Conservation (phyloP, 345 rosid genomes). For the Erucastrum elatum region DNA sequence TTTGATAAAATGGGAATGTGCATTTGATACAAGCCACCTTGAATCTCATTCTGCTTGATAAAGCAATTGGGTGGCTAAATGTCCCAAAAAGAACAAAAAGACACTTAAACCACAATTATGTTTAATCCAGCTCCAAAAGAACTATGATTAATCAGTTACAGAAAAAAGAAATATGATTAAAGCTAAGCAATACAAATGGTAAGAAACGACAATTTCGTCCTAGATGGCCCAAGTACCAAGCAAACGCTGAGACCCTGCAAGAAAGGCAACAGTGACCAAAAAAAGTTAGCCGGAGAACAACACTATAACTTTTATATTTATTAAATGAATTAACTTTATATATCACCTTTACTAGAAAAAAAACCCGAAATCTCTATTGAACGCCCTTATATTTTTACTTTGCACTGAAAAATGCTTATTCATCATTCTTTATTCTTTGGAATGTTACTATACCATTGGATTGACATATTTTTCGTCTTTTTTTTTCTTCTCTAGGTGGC, state of each 20-base stretch:
- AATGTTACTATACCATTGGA: slow-evolving; percentile 3
- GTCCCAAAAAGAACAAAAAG: neutral
- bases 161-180: no score
- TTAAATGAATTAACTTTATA: neutral
- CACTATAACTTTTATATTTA: neutral
- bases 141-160: neutral
- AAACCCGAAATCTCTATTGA: neutral
- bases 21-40: neutral
- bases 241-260: no score
- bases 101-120: neutral
- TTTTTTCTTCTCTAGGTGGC: slow-evolving; percentile 28
- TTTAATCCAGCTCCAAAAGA: neutral
- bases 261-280: neutral
- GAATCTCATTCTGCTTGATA: neutral
- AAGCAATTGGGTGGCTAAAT: neutral
- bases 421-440: neutral
- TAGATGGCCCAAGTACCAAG: no score
- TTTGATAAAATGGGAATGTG: neutral
- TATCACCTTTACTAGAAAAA: neutral
- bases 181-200: no score
- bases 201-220: no score
- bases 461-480: neutral
- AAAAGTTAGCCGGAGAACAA: neutral
- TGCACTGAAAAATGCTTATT: neutral
- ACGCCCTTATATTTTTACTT: neutral